phyloP scores from a whole-genome alignment of 2,329 filamentous ascomycete genomes.

The Acrodontium crateriforme region DNA sequence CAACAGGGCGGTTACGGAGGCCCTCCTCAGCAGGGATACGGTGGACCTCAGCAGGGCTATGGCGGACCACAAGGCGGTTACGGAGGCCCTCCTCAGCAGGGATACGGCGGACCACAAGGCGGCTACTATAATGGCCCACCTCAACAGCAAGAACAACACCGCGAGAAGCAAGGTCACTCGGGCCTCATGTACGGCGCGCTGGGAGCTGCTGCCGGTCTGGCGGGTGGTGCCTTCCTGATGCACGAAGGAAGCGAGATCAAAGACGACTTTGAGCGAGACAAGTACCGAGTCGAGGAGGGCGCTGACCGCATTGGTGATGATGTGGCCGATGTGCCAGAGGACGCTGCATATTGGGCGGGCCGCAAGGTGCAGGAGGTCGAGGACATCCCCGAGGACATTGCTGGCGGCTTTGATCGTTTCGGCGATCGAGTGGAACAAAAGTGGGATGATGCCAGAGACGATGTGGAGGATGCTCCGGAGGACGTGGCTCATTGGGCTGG shows the following conservation, averaged over 20 bases:
- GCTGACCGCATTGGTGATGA: constrained; percentile 15
- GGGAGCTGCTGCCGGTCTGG: constrained; percentile 28
- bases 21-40: constrained; percentile 7
- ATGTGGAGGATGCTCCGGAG: constrained; percentile 24
- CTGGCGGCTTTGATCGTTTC: constrained; percentile 21
- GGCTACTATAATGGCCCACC: constrained; percentile 8
- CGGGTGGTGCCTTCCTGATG: constrained; percentile 31
- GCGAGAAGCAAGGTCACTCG: constrained; percentile 17
- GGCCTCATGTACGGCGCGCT: constrained; percentile 25
- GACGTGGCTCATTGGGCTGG: constrained; percentile 22
- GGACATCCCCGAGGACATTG: constrained; percentile 22
- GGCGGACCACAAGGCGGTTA: constrained; percentile 8
- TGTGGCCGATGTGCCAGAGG: constrained; percentile 29
- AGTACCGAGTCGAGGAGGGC: constrained; percentile 14
- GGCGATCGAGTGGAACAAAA: constrained; percentile 20
- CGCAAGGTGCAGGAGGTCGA: constrained; percentile 28
- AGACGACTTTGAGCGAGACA: constrained; percentile 16
- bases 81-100: constrained; percentile 8
- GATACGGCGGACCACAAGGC: constrained; percentile 5
- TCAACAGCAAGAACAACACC: constrained; percentile 7
- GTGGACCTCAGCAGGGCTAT: constrained; percentile 6
- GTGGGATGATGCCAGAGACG: constrained; percentile 20
- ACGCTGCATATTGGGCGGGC: constrained; percentile 31
- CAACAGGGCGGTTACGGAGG: constrained; percentile 8
- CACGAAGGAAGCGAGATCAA: constrained; percentile 31